A percentile compares a stretch with the other conserved stretches of the same genome.
Evolutionary conservation across 345 rosid genomes (phyloP).

Genomic region (Dipteronia sinensis): DNA sequence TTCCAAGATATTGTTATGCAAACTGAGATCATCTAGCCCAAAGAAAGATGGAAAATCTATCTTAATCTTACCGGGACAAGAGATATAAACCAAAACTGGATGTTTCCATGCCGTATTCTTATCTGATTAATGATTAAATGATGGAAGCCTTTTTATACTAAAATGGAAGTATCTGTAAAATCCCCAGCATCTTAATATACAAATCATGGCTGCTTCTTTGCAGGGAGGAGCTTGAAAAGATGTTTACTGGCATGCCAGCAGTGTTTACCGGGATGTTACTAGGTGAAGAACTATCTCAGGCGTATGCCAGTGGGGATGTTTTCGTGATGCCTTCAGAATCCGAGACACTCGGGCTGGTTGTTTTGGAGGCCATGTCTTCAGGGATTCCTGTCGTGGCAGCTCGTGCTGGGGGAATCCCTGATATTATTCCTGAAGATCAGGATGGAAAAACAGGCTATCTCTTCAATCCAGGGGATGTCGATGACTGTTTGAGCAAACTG

Average conservation of each 20-base stretch:
- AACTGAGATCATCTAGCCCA: not conserved
- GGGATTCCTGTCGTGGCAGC: slow-evolving; percentile 92
- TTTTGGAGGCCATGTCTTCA: slow-evolving; percentile 96
- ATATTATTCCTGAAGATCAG: slow-evolving; percentile 85
- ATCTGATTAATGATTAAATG: not conserved
- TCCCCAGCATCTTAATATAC: not conserved
- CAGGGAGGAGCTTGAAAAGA: slow-evolving; percentile 86
- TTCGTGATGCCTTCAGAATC: slow-evolving; percentile 98
- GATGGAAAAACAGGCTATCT: slow-evolving; percentile 87
- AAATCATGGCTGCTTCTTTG: slow-evolving; percentile 20
- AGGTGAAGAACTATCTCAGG: slow-evolving; percentile 95
- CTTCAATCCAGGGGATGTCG: slow-evolving; percentile 76
- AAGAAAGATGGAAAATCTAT: not conserved
- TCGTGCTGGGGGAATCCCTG: slow-evolving; percentile 95
- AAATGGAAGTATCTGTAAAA: not conserved
- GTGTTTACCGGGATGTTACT: slow-evolving; percentile 89
- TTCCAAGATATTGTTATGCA: not conserved
- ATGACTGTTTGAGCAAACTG: slow-evolving; percentile 81
- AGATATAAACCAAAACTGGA: slow-evolving; percentile 2
- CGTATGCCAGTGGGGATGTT: slow-evolving; percentile 96
- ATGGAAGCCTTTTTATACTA: not conserved
- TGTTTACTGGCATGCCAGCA: slow-evolving; percentile 84
- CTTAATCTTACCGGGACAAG: not conserved
- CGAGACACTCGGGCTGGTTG: slow-evolving; percentile 94
- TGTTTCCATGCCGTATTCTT: slow-evolving; percentile 9